These are phyloP conservation scores for Yamadazyma jaroonii DNA, from an alignment of 1,139 yeast species.

Conservation along the genomic window DNA sequence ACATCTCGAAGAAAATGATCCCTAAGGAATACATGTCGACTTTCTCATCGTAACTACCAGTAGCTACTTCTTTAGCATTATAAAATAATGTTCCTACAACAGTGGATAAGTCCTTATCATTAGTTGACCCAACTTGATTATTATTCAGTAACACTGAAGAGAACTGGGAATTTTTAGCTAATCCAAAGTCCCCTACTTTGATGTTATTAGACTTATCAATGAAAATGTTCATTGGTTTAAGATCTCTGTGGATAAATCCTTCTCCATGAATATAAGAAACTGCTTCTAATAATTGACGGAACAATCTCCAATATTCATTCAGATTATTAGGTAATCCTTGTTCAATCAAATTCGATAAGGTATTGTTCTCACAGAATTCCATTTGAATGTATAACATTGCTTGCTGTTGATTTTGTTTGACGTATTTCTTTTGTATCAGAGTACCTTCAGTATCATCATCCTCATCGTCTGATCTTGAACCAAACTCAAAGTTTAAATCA, in stretches of 20 bases:
- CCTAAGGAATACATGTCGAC: conserved; percentile 97
- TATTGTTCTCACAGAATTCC: conserved; percentile 97
- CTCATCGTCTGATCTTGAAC: conserved; percentile 15
- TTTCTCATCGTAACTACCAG: conserved; percentile 81
- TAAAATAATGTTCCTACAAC: conserved; percentile 92
- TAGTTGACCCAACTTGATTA: conserved; percentile 34
- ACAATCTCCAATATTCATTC: conserved; percentile 84
- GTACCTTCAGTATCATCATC: conserved; percentile 11
- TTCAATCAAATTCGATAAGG: conserved; percentile 76
- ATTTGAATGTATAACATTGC: conserved; percentile 80
- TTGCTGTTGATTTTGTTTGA: conserved; percentile 15
- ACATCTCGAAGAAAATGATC: conserved; percentile 92
- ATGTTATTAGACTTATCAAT: conserved; percentile 86
- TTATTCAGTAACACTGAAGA: conserved; percentile 37
- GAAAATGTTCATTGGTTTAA: conserved; percentile 94
- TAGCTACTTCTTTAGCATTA: conserved; percentile 84
- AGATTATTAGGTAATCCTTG: conserved; percentile 74
- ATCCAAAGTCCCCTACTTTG: conserved; percentile 95
- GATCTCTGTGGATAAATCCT: conserved; percentile 92
- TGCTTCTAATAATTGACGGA: conserved; percentile 88
- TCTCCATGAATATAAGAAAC: conserved; percentile 87
- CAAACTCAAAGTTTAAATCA: conserved; percentile 28
- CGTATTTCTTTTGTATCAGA: conserved; percentile 7
- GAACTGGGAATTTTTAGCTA: conserved; percentile 76
- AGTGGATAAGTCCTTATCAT: conserved; percentile 77